These are phyloP conservation scores for Crotalaria pallida DNA, from an alignment of 306 rosid genomes.

Conservation along the genomic window DNA sequence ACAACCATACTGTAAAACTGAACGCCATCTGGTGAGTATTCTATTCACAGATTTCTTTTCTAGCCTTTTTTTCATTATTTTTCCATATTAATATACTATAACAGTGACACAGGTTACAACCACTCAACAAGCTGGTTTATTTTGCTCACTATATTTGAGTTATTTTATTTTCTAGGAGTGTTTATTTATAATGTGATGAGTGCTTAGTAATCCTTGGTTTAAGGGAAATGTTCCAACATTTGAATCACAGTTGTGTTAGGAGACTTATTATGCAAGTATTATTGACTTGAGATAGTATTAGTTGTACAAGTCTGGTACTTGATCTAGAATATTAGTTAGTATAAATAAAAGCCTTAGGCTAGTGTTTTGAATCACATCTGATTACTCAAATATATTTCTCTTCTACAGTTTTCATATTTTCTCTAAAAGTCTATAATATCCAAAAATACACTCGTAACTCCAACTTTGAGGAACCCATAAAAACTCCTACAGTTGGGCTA, in stretches of 20 bases:
- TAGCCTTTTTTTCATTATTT: background rate
- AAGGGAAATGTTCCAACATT: background rate
- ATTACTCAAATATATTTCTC: background rate
- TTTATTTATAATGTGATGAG: background rate
- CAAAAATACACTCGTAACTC: background rate
- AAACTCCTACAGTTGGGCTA: background rate
- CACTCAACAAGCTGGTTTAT: background rate
- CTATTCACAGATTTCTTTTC: background rate
- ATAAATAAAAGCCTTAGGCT: background rate
- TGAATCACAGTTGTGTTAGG: background rate
- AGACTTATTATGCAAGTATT: background rate
- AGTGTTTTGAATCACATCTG: background rate
- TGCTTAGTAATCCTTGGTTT: background rate
- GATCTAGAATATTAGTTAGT: background rate
- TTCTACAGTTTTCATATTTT: background rate
- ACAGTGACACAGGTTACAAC: background rate
- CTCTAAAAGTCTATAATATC: background rate
- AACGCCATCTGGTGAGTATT: constrained; percentile 67
- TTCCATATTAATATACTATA: background rate
- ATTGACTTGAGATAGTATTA: background rate
- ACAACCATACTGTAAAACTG: constrained; percentile 74
- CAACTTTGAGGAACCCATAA: background rate
- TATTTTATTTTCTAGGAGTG: background rate
- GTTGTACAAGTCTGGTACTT: background rate
- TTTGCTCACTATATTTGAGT: background rate